phyloP scores from a whole-genome alignment of 208 protist genomes.

The Acanthamoeba polyphaga region DNA sequence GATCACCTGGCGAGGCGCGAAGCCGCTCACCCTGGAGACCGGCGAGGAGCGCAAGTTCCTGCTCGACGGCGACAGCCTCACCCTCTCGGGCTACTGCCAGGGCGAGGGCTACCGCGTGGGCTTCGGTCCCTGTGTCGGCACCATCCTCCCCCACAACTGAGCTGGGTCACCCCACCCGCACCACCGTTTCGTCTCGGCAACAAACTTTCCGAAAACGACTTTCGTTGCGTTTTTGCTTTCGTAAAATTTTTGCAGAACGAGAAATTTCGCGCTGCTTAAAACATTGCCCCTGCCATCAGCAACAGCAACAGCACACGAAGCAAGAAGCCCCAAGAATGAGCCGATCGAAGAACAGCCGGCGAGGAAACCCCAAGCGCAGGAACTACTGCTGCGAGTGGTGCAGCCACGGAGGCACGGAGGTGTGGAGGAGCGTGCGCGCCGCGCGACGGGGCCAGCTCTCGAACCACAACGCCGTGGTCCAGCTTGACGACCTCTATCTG shows the following conservation, averaged over 20 bases:
- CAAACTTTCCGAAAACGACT: no score
- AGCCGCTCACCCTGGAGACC: conserved; percentile 84
- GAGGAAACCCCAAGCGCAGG: not conserved
- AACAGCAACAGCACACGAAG: not conserved
- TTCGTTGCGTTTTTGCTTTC: not conserved
- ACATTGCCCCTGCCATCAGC: not conserved
- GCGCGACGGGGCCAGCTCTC: not conserved
- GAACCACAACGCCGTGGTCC: not conserved
- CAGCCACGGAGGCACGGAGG: not conserved
- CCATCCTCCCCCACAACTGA: conserved; percentile 66
- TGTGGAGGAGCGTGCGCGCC: not conserved
- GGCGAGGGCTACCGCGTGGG: conserved; percentile 90
- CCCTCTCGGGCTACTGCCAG: conserved; percentile 87
- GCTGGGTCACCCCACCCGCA: no score
- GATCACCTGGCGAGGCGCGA: conserved; percentile 90
- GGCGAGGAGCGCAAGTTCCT: conserved; percentile 90
- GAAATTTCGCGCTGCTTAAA: not conserved
- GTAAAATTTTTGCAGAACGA: not conserved
- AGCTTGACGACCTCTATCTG: not conserved
- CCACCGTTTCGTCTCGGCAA: no score
- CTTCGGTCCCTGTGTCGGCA: conserved; percentile 87
- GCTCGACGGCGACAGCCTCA: conserved; percentile 92
- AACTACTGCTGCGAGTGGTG: conserved; percentile 27
- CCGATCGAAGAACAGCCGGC: not conserved
- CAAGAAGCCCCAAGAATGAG: not conserved